Evolutionary conservation across 2,329 filamentous ascomycete species (phyloP), one percentile per base, ranked within the genome.

Genomic region (Verticillium albo-atrum): DNA sequence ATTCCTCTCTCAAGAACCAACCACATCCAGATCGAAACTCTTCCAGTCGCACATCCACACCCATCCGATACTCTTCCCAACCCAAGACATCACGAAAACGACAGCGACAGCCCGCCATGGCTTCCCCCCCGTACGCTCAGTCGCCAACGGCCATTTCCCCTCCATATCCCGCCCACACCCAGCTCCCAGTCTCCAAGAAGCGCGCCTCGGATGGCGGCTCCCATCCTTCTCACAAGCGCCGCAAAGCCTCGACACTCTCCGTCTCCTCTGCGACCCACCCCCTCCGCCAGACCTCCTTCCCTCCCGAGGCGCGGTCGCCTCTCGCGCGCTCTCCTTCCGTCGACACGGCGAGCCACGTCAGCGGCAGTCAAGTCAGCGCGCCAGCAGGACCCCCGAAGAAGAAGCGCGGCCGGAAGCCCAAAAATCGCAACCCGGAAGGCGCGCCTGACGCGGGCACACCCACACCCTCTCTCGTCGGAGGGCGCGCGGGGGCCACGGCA

Each of bases 241-340:
- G 90, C 68, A 93, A 93, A 70, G 81, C 87, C 6, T 91, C 88
- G 14, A 82, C 74, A 62, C 77, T 86, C 64, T 87, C 87, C 3
- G 76, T 80, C 27, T 74, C 80, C 9, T 84, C 84, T 7, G 68
- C 70, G 15, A 66, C 69, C 17, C 89, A 91, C 64, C 89, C 89
- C 1, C 83, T 95, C 2, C 89, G 91, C 42, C 89, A 92, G 68
- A 93, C 91, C 4, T 92, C 90, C 0, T 95, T 92, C 69, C 89
- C 90, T 0, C 89, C 90, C 27, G 88, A 84, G 58, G 74, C 73
- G 34, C 73, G 79, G 25, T 85, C 83, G 2, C 80, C 84, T 0
- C 82, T 81, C 47, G 79, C 79, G 20, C 83, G 88, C 17, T 90
- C 88, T 0, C 89, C 89, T 0, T 89, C 86, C 2, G 78, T 87